Base-by-base conservation (phyloP, 2,329 filamentous ascomycete species). In the Reticulascus tulasneorum region DNA sequence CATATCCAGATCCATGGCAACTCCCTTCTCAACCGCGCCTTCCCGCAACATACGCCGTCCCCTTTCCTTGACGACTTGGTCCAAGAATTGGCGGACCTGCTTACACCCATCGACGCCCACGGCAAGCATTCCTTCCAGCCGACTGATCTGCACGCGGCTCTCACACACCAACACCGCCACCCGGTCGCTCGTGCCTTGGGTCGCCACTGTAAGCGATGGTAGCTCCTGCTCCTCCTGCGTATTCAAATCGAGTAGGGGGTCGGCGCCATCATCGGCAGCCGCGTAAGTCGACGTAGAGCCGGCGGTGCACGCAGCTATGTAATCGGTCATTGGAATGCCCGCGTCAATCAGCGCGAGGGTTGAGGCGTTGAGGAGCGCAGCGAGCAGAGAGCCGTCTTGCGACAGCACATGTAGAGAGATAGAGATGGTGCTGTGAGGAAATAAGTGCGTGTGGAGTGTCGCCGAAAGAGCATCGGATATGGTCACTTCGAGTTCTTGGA, bases 341-440 rank as follows among this genome's bases (percentile, higher is more conserved):
- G 93, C 93, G 57, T 98, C 93, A 44, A 97, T 83, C 16, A 97
- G 78, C 0, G 93, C 93, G 10, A 98, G 77, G 0, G 91, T 95
- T 1, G 86, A 79, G 5, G 93, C 93, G 54, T 98, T 98, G 49
- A 97, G 71, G 29, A 91, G 87, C 0, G 89, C 85, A 1, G 91
- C 89, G 15, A 98, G 80, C 4, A 97, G 74, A 1, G 86, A 90
- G 19, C 93, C 93, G 59, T 98, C 93, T 49, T 94, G 83, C 0
- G 84, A 86, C 28, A 98, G 79, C 23, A 98, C 81, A 58, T 95
- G 87, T 2, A 98, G 74, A 17, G 84, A 82, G 37, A 98, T 75
- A 25, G 75, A 76, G 56, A 98, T 94, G 21, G 82, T 86, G 40
- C 81, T 86, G 64, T 94, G 86, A 0, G 91, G 89, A 66, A 91